phyloP scores from a whole-genome alignment of 2,329 filamentous ascomycete genomes.

The Botryotinia narcissicola region DNA sequence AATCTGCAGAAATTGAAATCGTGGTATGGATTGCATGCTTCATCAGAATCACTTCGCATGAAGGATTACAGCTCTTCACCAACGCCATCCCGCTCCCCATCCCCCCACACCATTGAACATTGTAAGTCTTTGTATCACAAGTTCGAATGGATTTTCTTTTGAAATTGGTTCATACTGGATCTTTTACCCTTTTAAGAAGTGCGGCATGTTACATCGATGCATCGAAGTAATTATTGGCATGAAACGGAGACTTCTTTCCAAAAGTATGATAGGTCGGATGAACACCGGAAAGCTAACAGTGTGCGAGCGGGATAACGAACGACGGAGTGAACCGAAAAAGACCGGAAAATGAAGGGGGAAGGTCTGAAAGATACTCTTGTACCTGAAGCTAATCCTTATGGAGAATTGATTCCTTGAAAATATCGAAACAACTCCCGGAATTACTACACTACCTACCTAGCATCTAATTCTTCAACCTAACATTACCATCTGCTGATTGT shows the following conservation, averaged over 20 bases:
- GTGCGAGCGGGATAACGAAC: neutral
- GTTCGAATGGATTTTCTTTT: neutral
- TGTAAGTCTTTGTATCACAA: neutral
- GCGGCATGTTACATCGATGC: constrained; percentile 3
- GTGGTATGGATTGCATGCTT: constrained; percentile 21
- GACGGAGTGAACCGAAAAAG: constrained; percentile 8
- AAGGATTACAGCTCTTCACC: neutral
- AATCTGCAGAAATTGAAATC: constrained; percentile 19
- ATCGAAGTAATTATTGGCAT: constrained; percentile 4
- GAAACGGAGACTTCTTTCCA: constrained; percentile 1
- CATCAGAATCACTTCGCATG: constrained; percentile 15
- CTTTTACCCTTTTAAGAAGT: neutral
- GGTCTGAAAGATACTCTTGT: constrained; percentile 1
- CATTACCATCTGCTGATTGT: neutral
- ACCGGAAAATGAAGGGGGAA: constrained; percentile 9
- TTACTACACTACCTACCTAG: constrained; percentile 6
- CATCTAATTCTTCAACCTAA: constrained; percentile 1
- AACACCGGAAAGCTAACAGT: constrained; percentile 9
- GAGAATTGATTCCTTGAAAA: constrained; percentile 2
- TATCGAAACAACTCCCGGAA: constrained; percentile 4
- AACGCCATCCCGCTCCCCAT: neutral
- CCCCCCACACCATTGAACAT: neutral
- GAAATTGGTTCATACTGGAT: neutral
- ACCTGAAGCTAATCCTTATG: constrained; percentile 17
- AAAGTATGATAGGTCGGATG: constrained; percentile 16